Evolutionary conservation across 805 yeast genomes (phyloP).

Genomic region (Yamadazyma takamatsuzukensis): DNA sequence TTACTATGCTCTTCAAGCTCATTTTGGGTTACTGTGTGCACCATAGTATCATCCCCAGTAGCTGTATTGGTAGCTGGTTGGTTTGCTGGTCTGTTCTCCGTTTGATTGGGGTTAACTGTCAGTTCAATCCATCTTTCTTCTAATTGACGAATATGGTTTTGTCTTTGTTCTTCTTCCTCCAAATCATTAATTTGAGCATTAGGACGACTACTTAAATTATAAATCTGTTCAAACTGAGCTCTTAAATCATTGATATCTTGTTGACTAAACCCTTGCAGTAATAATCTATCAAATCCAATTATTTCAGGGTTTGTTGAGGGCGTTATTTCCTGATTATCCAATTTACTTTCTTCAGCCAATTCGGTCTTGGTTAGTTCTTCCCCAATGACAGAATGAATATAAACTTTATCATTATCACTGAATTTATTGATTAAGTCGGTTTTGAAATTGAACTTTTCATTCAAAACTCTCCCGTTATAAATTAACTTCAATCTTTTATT

Average conservation of each 20-base stretch:
- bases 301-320: slow-evolving; percentile 65
- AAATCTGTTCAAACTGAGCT: slow-evolving; percentile 67
- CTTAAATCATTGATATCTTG: slow-evolving; percentile 72
- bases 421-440: slow-evolving; percentile 29
- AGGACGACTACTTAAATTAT: slow-evolving; percentile 43
- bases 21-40: slow-evolving; percentile 16
- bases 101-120: slow-evolving; percentile 51
- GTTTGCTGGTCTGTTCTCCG: slow-evolving; percentile 27
- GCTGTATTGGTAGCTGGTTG: slow-evolving; percentile 6
- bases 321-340: slow-evolving; percentile 46
- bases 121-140: slow-evolving; percentile 90
- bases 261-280: slow-evolving; percentile 78
- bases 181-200: slow-evolving; percentile 29
- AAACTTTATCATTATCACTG: slow-evolving; percentile 34
- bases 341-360: slow-evolving; percentile 53
- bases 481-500: slow-evolving; percentile 60
- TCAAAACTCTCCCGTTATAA: slow-evolving; percentile 64
- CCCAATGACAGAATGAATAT: slow-evolving; percentile 78
- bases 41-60: slow-evolving; percentile 9
- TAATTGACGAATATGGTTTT: slow-evolving; percentile 49
- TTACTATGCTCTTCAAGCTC: slow-evolving; percentile 40
- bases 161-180: slow-evolving; percentile 41
- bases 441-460: slow-evolving; percentile 51
- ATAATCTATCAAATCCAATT: slow-evolving; percentile 79
- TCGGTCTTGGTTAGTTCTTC: slow-evolving; percentile 54